These are phyloP conservation scores for Paecilomyces fulvus DNA, from an alignment of 2,329 filamentous ascomycete species.

Conservation along the genomic window DNA sequence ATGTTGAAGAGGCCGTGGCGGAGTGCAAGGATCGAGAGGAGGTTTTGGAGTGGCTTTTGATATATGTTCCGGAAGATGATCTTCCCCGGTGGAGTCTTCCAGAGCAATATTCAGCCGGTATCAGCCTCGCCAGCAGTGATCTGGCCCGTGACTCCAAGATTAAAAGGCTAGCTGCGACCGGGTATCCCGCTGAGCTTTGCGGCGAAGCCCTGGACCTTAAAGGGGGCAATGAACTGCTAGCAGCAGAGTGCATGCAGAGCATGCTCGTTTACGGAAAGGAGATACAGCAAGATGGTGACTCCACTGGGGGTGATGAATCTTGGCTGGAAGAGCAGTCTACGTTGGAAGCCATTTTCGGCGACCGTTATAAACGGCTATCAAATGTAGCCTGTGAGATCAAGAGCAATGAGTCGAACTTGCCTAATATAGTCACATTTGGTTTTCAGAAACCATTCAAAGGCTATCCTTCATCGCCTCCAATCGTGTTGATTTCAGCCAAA, in stretches of 20 bases:
- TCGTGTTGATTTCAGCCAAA: slow-evolving; percentile 60
- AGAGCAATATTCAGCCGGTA: slow-evolving; percentile 82
- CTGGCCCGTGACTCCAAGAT: slow-evolving; percentile 73
- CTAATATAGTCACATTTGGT: slow-evolving; percentile 47
- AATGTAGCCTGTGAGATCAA: slow-evolving; percentile 61
- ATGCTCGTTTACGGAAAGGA: slow-evolving; percentile 49
- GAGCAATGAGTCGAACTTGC: slow-evolving; percentile 45
- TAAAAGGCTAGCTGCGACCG: slow-evolving; percentile 70
- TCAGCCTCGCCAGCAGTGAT: slow-evolving; percentile 76
- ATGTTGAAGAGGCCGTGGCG: slow-evolving; percentile 77
- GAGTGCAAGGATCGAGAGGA: slow-evolving; percentile 90
- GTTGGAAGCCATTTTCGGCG: slow-evolving; percentile 76
- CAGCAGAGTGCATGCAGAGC: slow-evolving; percentile 71
- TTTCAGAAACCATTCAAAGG: slow-evolving; percentile 59
- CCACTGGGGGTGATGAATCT: slow-evolving; percentile 39
- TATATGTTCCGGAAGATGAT: slow-evolving; percentile 95
- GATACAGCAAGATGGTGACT: slow-evolving; percentile 7
- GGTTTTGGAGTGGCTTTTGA: slow-evolving; percentile 87
- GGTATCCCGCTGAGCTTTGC: slow-evolving; percentile 80
- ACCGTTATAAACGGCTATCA: slow-evolving; percentile 56
- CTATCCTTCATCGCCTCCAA: slow-evolving; percentile 62
- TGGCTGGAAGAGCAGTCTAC: slow-evolving; percentile 85
- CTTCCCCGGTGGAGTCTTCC: slow-evolving; percentile 87
- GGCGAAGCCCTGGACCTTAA: slow-evolving; percentile 65
- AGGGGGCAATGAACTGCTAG: slow-evolving; percentile 62